Evolutionary conservation across 176 grass and related monocot species (phyloP).

Genomic region (Oryza longistaminata): DNA sequence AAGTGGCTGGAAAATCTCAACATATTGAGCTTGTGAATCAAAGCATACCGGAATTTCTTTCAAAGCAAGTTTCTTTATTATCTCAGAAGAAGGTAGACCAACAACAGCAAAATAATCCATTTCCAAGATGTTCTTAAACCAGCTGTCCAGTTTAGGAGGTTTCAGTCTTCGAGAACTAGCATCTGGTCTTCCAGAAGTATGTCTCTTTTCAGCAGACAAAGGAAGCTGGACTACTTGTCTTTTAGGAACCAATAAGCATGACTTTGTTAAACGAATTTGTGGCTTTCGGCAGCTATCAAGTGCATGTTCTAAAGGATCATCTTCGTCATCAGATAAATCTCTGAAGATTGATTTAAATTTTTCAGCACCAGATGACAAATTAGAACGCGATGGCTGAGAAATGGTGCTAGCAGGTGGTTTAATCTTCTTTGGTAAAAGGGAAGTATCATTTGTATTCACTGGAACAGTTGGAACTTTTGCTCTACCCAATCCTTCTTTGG

Average conservation of each 20-base stretch:
- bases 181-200: constrained; percentile 44
- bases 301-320: constrained; percentile 75
- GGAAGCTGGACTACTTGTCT: constrained; percentile 77
- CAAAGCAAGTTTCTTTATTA: constrained; percentile 51
- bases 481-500: constrained; percentile 47
- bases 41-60: constrained; percentile 84
- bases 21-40: constrained; percentile 75
- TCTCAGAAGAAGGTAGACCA: constrained; percentile 55
- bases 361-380: constrained; percentile 22
- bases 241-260: constrained; percentile 59
- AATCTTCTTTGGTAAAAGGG: constrained; percentile 34
- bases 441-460: constrained; percentile 38
- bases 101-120: constrained; percentile 85
- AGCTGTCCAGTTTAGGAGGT: constrained; percentile 70
- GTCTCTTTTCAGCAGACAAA: constrained; percentile 59
- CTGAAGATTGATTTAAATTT: constrained; percentile 66
- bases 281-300: constrained; percentile 53
- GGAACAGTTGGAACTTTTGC: constrained; percentile 37
- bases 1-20: constrained; percentile 94
- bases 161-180: constrained; percentile 52
- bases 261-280: constrained; percentile 49
- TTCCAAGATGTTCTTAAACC: constrained; percentile 86
- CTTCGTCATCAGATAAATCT: constrained; percentile 67
- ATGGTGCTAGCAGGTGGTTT: constrained; percentile 38
- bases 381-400: constrained; percentile 40